Evolutionary conservation across 2,329 filamentous ascomycete genomes (phyloP), one percentile per base, ranked within the genome.

Genomic region (Clarireedia homoeocarpa): DNA sequence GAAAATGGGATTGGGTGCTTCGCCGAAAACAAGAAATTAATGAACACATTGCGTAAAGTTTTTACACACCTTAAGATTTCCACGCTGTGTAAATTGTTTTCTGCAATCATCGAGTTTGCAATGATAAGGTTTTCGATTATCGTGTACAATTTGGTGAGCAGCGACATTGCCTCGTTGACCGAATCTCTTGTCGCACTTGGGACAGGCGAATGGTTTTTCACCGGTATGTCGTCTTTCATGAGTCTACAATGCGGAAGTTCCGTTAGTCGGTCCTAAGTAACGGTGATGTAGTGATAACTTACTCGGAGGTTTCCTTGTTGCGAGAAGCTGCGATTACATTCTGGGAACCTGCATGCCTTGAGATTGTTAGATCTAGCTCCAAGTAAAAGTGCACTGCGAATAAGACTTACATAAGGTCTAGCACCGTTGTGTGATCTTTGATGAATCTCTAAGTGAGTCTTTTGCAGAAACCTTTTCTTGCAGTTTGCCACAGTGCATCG

Each of bases 391-490:
- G 6, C 17, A 20, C 14, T n/a, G 23, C 10, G 7, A 36, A 50
- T 26, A 24, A n/a, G 44, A 76, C 89, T 77, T 75, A 95, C 87
- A 70, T 92, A 96, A 58, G 92, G 92, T 70, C 91, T 94, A 53
- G 88, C 84, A 15, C 94, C 94, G 2, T 89, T 96, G 71, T 99
- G 94, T 4, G 88, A 86, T 61, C 91, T 81, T 47, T 82, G 84
- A 70, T 99, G 94, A 49, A 95, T 96, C 59, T 94, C 88, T 10
- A 96, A 79, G 65, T 97, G 92, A 1, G 91, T 96, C 73, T 92
- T 95, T 69, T 97, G 92, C 58, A 83, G 83, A 71, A 96, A 97
- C 59, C 80, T 83, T 75, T 94, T 95, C 63, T 78, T 77, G 71
- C 92, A 97, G 42, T 82, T 82, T 6, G 83, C 79, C 40, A 90